These are phyloP conservation scores for Moricandia moricandioides DNA, from an alignment of 345 rosid genomes.

Conservation along the genomic window DNA sequence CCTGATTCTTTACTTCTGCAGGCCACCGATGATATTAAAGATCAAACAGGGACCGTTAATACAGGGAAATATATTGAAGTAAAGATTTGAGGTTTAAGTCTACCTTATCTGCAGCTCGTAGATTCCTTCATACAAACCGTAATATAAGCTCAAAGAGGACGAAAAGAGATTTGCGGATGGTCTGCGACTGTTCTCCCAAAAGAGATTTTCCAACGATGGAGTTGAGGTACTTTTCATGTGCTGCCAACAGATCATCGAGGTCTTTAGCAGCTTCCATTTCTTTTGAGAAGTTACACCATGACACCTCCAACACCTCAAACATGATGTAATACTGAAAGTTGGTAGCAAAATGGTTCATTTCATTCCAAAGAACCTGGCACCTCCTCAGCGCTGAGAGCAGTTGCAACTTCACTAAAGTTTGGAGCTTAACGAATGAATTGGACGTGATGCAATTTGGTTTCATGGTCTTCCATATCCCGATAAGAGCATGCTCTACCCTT, in stretches of 20 bases:
- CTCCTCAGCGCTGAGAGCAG: constrained; percentile 78
- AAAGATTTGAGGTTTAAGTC: not conserved
- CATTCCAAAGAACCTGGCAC: constrained; percentile 96
- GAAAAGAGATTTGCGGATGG: constrained; percentile 73
- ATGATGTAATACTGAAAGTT: constrained; percentile 96
- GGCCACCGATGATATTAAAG: not conserved
- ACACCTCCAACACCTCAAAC: constrained; percentile 98
- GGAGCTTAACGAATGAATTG: constrained; percentile 71
- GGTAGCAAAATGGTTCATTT: constrained; percentile 95
- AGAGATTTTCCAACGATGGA: constrained; percentile 87
- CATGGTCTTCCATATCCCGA: constrained; percentile 98
- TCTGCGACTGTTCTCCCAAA: constrained; percentile 83
- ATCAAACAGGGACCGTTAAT: constrained; percentile 1
- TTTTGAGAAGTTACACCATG: constrained; percentile 85
- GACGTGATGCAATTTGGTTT: constrained; percentile 94
- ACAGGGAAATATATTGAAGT: no score
- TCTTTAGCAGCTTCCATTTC: constrained; percentile 94
- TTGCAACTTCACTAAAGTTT: constrained; percentile 63
- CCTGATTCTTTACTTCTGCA: constrained; percentile 62
- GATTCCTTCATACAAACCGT: constrained; percentile 80
- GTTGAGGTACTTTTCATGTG: constrained; percentile 89
- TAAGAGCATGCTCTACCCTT: constrained; percentile 93
- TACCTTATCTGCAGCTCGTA: constrained; percentile 86
- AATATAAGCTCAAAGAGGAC: constrained; percentile 86
- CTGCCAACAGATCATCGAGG: constrained; percentile 93